Conservation (phyloP, 805 yeast species). For the Ascoidea rubescens region DNA sequence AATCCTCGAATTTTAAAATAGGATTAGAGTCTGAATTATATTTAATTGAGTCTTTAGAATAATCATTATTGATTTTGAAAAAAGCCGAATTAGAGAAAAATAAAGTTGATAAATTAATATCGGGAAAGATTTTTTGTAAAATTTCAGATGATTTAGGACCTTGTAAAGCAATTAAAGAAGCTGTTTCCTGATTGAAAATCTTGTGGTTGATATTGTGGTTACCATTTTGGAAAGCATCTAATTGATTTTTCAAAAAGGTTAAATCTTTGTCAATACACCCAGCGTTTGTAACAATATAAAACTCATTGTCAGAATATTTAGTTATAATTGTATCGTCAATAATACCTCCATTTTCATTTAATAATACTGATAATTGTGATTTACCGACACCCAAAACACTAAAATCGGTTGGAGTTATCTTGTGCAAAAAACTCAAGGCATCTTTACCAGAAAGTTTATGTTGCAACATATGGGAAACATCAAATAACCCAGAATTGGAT, state of each 20-base stretch:
- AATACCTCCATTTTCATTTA: constrained; percentile 70
- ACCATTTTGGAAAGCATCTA: constrained; percentile 21
- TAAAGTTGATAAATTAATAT: constrained; percentile 40
- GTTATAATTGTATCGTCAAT: constrained; percentile 89
- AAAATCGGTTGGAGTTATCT: constrained; percentile 81
- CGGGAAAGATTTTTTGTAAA: constrained; percentile 44
- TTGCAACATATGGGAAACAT: constrained; percentile 96
- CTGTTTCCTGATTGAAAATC: constrained; percentile 15
- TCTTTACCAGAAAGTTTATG: constrained; percentile 63
- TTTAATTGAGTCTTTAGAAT: background rate
- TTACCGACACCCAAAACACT: constrained; percentile 36
- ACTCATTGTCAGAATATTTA: constrained; percentile 45
- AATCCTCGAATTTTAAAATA: background rate
- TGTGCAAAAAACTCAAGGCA: constrained; percentile 55
- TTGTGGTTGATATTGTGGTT: constrained; percentile 16
- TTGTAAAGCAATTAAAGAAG: constrained; percentile 73
- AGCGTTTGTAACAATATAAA: constrained; percentile 89
- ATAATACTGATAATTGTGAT: constrained; percentile 66
- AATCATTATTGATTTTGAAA: constrained; percentile 15
- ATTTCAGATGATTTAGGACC: constrained; percentile 76
- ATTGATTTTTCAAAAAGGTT: constrained; percentile 42
- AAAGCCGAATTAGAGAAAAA: constrained; percentile 62
- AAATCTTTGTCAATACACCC: constrained; percentile 82
- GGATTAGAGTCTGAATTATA: background rate
- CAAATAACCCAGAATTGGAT: constrained; percentile 76